These are phyloP conservation scores for Paraconiothyrium sp. DNA, from an alignment of 2,329 filamentous ascomycete genomes.

Conservation along the genomic window DNA sequence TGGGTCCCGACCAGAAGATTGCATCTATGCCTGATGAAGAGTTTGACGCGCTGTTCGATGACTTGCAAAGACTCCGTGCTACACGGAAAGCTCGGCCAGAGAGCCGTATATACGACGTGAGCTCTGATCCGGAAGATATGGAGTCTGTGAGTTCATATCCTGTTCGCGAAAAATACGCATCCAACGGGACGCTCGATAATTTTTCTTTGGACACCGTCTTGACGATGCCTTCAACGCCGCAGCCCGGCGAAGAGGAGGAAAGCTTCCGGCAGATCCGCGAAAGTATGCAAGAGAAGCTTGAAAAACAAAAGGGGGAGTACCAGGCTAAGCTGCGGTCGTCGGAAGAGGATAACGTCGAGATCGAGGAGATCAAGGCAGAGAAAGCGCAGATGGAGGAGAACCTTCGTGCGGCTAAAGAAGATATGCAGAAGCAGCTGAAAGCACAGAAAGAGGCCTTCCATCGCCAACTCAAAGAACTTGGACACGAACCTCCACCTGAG, in stretches of 20 bases:
- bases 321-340: constrained; percentile 79
- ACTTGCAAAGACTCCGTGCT: constrained; percentile 87
- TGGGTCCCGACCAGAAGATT: constrained; percentile 92
- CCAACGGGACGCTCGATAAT: constrained; percentile 92
- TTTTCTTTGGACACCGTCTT: constrained; percentile 94
- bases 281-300: constrained; percentile 83
- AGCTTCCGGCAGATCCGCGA: constrained; percentile 78
- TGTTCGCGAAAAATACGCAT: constrained; percentile 92
- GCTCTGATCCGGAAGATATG: constrained; percentile 76
- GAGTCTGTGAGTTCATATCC: constrained; percentile 91
- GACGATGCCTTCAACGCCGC: constrained; percentile 93
- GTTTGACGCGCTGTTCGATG: constrained; percentile 90
- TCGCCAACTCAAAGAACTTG: constrained; percentile 76
- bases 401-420: constrained; percentile 78
- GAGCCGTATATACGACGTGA: constrained; percentile 61
- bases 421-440: constrained; percentile 87
- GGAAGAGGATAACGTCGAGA: constrained; percentile 77
- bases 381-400: constrained; percentile 87
- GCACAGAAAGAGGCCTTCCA: constrained; percentile 87
- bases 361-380: constrained; percentile 84
- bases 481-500: constrained; percentile 62
- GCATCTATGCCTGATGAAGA: constrained; percentile 91
- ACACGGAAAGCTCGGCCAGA: constrained; percentile 76
- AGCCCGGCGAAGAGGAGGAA: constrained; percentile 77
- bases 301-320: constrained; percentile 85